Conservation (phyloP, 2,329 filamentous ascomycete genomes). For the Leptographium flavum region DNA sequence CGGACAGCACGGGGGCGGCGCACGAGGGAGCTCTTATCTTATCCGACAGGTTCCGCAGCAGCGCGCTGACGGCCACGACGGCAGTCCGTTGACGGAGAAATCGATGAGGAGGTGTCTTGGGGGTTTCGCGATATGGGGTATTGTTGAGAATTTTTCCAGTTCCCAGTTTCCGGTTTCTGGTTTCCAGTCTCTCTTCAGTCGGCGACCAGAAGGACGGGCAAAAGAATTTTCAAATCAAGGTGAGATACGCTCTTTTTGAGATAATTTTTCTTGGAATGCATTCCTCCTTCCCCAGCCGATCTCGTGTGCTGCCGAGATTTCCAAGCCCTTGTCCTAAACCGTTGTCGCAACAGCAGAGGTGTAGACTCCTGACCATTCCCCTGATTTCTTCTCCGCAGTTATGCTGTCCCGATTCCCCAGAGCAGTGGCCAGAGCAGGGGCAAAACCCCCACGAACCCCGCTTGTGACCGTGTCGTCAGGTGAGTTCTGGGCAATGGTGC, state of each 20-base stretch:
- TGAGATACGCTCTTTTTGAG: no score
- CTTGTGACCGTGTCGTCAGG: constrained; percentile 10
- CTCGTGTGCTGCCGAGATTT: no score
- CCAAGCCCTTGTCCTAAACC: neutral
- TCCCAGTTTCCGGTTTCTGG: neutral
- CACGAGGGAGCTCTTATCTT: constrained; percentile 1
- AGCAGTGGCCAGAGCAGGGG: neutral
- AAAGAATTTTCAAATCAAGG: no score
- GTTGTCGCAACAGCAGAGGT: neutral
- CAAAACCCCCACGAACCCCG: constrained; percentile 8
- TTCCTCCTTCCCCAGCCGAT: no score
- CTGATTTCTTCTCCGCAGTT: neutral
- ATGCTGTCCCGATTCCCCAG: constrained; percentile 2
- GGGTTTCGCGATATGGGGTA: no score
- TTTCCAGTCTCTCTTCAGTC: no score
- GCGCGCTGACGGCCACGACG: no score
- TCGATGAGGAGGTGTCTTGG: neutral
- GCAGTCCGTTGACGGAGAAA: constrained; percentile 1
- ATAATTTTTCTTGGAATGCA: no score
- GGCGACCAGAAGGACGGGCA: no score
- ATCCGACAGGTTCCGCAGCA: neutral
- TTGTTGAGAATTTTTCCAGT: no score
- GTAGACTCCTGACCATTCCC: neutral
- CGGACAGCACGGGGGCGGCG: neutral
- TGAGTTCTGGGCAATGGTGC: constrained; percentile 4